These are phyloP conservation scores for Eucalyptus brandiana DNA, from an alignment of 345 rosid species.

Conservation along the genomic window DNA sequence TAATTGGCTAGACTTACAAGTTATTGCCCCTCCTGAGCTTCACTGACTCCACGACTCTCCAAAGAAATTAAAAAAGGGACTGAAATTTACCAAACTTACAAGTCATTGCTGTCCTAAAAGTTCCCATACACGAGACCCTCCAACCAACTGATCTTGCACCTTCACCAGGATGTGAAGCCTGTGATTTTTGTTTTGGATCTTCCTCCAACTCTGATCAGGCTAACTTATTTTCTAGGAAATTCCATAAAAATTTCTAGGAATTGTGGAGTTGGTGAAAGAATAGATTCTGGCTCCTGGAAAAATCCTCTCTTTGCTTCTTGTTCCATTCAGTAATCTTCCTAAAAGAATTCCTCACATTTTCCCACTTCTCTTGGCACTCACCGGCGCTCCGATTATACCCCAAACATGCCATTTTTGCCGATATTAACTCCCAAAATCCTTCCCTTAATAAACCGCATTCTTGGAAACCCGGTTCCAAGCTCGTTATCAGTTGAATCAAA, in stretches of 20 bases:
- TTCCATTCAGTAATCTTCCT: constrained; percentile 10
- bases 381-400: constrained; percentile 16
- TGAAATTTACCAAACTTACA: background rate
- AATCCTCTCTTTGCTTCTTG: constrained; percentile 1
- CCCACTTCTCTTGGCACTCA: constrained; percentile 37
- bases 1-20: background rate
- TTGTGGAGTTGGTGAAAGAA: background rate
- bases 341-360: constrained; percentile 13
- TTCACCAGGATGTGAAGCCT: background rate
- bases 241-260: background rate
- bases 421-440: constrained; percentile 27
- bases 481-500: constrained; percentile 17
- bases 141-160: background rate
- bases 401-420: constrained; percentile 24
- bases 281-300: background rate
- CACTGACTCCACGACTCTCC: background rate
- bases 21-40: background rate
- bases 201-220: background rate
- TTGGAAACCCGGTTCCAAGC: constrained; percentile 18
- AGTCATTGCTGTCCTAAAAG: background rate
- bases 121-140: background rate
- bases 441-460: constrained; percentile 12
- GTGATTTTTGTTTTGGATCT: background rate
- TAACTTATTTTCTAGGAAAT: background rate
- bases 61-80: background rate